Evolutionary conservation across 257 asterid genomes (phyloP), one percentile per base, ranked within the genome.

Genomic region (Linderniella brevidens): DNA sequence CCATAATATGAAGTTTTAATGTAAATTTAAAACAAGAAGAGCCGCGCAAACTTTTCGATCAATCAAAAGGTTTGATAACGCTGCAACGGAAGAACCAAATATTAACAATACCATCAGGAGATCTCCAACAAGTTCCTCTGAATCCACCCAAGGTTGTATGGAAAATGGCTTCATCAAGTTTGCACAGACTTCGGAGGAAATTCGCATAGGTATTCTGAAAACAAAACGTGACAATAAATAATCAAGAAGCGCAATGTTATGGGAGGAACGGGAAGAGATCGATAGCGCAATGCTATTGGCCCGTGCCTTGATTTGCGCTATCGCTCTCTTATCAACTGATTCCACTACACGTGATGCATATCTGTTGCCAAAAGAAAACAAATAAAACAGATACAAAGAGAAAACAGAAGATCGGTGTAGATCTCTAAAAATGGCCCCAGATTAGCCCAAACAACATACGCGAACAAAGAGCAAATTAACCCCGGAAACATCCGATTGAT

Each of bases 81-180:
- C 32, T 25, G 32, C 32, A 25, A 25, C 6, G 3, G 6, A 25
- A 25, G 6, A 25, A 25, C 6, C 48, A 62, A n/a, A n/a, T n/a
- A 55, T 52, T 43, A 16, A 46, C 58, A 80, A 75, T 58, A 86
- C 97, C 97, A 86, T 86, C 41, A 82, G 63, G 51, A 86, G 82
- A 66, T 71, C 68, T 56, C 97, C 93, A 36, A 73, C 69, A 37
- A 62, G 66, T 54, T 73, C 80, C 55, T 77, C 94, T 1, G 97
- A 82, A 54, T 78, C 81, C 11, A 47, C 67, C 94, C 93, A 86
- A 1, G 97, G 97, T 62, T 73, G 85, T 45, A 71, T 50, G 14
- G 46, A 57, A 54, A 82, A 82, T 62, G 93, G 92, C 58, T 19
- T 73, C 74, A 72, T 82, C 78, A 86, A 49, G 50, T 49, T n/a